phyloP scores from a whole-genome alignment of 192 early-diverging fungal species.

The Coemansia reversa region DNA sequence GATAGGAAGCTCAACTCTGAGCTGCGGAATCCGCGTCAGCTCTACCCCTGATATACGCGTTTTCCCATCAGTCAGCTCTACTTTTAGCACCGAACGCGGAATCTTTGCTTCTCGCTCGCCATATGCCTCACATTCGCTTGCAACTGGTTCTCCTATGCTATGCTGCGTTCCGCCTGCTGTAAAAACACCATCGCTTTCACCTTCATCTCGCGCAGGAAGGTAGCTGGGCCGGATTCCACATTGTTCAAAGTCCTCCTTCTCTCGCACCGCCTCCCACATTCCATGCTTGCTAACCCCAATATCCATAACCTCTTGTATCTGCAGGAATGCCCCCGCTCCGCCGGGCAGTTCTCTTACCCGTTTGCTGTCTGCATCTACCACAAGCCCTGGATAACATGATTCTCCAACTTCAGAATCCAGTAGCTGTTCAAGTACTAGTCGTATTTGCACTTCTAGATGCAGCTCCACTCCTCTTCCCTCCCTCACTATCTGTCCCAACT shows the following conservation, averaged over 20 bases:
- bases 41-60: constrained; percentile 35
- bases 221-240: constrained; percentile 49
- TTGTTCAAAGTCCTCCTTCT: constrained; percentile 50
- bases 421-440: constrained; percentile 45
- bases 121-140: not conserved
- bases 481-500: constrained; percentile 4
- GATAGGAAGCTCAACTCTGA: constrained; percentile 37
- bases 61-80: constrained; percentile 42
- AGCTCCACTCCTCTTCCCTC: not conserved
- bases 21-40: constrained; percentile 27
- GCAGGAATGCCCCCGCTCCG: constrained; percentile 28
- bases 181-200: constrained; percentile 11
- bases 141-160: not conserved
- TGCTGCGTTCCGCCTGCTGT: constrained; percentile 16
- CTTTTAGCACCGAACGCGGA: constrained; percentile 42
- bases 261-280: constrained; percentile 49
- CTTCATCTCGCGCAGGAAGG: constrained; percentile 23
- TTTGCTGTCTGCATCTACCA: not conserved
- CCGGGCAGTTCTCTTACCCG: constrained; percentile 12
- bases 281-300: constrained; percentile 46
- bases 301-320: constrained; percentile 47
- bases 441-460: constrained; percentile 33
- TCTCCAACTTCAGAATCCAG: constrained; percentile 43
- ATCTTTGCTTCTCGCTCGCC: constrained; percentile 34
- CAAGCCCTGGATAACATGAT: constrained; percentile 34